These are phyloP conservation scores for Cylindrotheca closterium DNA, from an alignment of 108 stramenopile genomes.

Conservation along the genomic window DNA sequence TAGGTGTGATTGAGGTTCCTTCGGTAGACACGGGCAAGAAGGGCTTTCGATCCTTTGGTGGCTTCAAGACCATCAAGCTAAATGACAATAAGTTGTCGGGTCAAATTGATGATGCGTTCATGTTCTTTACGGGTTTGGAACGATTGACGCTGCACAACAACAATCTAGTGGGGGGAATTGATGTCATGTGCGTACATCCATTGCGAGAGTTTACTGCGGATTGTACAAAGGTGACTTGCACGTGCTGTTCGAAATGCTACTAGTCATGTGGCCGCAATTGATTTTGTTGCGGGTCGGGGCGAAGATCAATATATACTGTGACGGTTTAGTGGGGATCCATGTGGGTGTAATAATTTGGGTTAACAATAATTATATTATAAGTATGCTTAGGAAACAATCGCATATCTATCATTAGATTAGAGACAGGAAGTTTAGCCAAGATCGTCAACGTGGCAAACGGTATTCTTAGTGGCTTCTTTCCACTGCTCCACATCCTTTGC, in stretches of 20 bases:
- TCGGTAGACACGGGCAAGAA: not conserved
- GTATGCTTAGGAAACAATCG: no score
- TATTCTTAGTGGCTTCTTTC: constrained; percentile 64
- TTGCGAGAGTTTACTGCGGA: constrained; percentile 13
- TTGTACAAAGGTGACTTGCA: constrained; percentile 20
- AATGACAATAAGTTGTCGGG: constrained; percentile 54
- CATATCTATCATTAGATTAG: no score
- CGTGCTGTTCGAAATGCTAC: constrained; percentile 2
- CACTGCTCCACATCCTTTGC: constrained; percentile 90
- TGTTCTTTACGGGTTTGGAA: constrained; percentile 26
- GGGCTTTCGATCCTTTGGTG: not conserved
- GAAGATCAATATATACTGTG: no score
- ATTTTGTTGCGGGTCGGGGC: no score
- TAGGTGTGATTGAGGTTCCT: constrained; percentile 11
- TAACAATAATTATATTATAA: no score
- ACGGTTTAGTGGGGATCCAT: no score
- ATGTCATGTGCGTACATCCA: constrained; percentile 11
- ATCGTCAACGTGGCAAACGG: constrained; percentile 73
- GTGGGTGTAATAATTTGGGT: no score
- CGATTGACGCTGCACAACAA: constrained; percentile 43
- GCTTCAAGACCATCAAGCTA: constrained; percentile 33
- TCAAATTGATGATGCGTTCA: constrained; percentile 29
- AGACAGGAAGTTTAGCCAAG: constrained; percentile 2
- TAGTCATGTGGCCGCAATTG: no score
- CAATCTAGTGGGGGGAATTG: constrained; percentile 17